phyloP scores from a whole-genome alignment of 257 asterid species.

The Prunella vulgaris region DNA sequence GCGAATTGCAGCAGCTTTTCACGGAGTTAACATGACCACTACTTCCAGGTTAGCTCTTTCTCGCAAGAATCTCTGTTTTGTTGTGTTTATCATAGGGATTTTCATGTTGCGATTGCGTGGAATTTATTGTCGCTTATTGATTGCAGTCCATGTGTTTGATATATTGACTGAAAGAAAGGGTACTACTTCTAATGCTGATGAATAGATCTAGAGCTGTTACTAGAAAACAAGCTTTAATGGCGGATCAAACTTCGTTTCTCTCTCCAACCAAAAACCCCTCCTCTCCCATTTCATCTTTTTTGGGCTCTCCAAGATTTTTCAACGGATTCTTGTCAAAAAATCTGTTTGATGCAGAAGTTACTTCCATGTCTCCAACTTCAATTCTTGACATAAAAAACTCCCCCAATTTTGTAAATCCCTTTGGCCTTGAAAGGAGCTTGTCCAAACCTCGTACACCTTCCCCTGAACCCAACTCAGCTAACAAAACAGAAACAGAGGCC shows the following conservation, averaged over 20 bases:
- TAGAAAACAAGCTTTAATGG: slow-evolving; percentile 57
- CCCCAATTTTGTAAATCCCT: slow-evolving; percentile 39
- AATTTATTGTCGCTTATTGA: neutral
- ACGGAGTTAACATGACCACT: slow-evolving; percentile 27
- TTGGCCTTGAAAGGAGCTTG: slow-evolving; percentile 36
- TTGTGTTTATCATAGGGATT: neutral
- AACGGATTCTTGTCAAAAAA: slow-evolving; percentile 48
- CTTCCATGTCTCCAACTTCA: slow-evolving; percentile 60
- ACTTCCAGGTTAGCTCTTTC: slow-evolving; percentile 32
- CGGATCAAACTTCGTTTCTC: slow-evolving; percentile 37
- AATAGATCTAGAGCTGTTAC: slow-evolving; percentile 73
- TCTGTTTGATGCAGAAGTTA: slow-evolving; percentile 30
- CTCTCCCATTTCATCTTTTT: slow-evolving; percentile 50
- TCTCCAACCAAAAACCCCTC: slow-evolving; percentile 41
- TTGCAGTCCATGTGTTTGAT: slow-evolving; percentile 25
- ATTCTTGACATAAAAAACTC: slow-evolving; percentile 55
- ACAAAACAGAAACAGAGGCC: slow-evolving; percentile 37
- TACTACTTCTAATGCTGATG: slow-evolving; percentile 38
- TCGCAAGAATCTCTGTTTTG: neutral
- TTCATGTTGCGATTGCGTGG: neutral
- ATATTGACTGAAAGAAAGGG: neutral
- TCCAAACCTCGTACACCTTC: slow-evolving; percentile 5
- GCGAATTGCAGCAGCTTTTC: slow-evolving; percentile 24
- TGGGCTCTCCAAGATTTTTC: slow-evolving; percentile 66
- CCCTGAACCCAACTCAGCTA: slow-evolving; percentile 22